Conservation (phyloP, 1,284 basidiomycete species). For the Rhodotorula sp. region DNA sequence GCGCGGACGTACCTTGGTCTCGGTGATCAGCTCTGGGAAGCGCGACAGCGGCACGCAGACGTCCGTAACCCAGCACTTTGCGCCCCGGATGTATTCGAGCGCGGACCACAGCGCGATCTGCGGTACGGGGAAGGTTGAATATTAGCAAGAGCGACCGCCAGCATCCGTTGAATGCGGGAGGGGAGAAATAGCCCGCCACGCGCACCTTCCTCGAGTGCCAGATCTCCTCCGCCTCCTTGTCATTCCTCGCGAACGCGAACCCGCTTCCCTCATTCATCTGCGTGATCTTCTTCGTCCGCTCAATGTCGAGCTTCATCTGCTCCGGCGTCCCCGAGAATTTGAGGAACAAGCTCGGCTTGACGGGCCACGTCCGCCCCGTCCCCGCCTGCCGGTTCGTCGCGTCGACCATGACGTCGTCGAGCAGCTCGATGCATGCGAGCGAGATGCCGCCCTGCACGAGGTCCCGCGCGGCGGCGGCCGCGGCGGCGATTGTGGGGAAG, state of each 20-base stretch:
- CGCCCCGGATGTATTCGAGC: slow-evolving; percentile 38
- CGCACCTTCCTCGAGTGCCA: slow-evolving; percentile 77
- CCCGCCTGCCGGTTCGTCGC: slow-evolving; percentile 64
- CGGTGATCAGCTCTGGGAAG: slow-evolving; percentile 44
- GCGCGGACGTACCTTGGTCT: slow-evolving; percentile 36
- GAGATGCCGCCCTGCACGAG: slow-evolving; percentile 53
- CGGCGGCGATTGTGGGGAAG: slow-evolving; percentile 57
- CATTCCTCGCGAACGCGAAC: slow-evolving; percentile 68
- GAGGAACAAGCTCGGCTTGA: slow-evolving; percentile 77
- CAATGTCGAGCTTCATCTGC: slow-evolving; percentile 66
- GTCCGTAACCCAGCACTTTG: slow-evolving; percentile 44
- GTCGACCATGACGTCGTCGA: slow-evolving; percentile 59
- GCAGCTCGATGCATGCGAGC: slow-evolving; percentile 69
- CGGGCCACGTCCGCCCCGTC: slow-evolving; percentile 57
- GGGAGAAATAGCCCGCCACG: slow-evolving; percentile 59
- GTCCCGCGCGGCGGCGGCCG: slow-evolving; percentile 73
- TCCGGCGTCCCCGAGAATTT: slow-evolving; percentile 65
- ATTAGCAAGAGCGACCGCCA: no score
- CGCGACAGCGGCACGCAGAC: slow-evolving; percentile 45
- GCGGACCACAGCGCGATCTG: slow-evolving; percentile 41
- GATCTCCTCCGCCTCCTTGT: slow-evolving; percentile 70
- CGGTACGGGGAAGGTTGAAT: background rate
- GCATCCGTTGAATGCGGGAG: slow-evolving; percentile 57
- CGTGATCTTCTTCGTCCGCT: slow-evolving; percentile 57
- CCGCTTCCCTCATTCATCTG: slow-evolving; percentile 68